Evolutionary conservation across 345 rosid genomes (phyloP).

Genomic region (Euphorbia pulcherrima): DNA sequence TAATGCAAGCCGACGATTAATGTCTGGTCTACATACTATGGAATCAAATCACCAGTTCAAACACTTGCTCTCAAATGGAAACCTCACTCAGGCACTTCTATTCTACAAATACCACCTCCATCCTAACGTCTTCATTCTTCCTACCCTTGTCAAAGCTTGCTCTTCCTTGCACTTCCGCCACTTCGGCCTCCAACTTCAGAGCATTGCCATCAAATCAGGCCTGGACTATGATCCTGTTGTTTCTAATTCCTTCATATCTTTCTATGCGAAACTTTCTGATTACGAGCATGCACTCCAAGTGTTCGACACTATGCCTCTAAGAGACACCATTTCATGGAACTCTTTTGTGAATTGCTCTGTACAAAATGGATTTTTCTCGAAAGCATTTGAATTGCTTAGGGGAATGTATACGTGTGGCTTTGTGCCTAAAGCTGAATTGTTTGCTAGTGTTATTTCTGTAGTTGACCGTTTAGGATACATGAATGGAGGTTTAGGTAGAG

Average conservation of each 20-base stretch:
- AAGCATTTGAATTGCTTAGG: conserved; percentile 29
- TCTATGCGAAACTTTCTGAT: conserved; percentile 34
- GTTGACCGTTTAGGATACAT: conserved; percentile 25
- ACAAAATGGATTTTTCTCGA: conserved; percentile 31
- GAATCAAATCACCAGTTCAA: conserved; percentile 23
- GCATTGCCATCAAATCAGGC: conserved; percentile 42
- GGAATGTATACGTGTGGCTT: conserved; percentile 37
- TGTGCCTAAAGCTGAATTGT: conserved; percentile 45
- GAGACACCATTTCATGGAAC: conserved; percentile 44
- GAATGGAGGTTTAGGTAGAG: conserved; percentile 34
- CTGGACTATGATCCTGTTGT: conserved; percentile 32
- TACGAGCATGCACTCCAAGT: conserved; percentile 22
- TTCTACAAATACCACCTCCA: conserved; percentile 34
- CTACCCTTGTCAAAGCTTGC: conserved; percentile 50
- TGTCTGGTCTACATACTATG: neutral
- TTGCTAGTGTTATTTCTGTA: conserved; percentile 41
- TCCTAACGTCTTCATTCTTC: conserved; percentile 34
- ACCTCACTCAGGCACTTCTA: conserved; percentile 27
- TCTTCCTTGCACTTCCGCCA: conserved; percentile 13
- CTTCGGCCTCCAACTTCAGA: conserved; percentile 42
- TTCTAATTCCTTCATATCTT: conserved; percentile 46
- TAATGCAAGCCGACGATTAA: conserved; percentile 2
- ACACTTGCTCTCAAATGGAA: conserved; percentile 32
- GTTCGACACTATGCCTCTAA: conserved; percentile 43
- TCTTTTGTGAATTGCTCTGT: conserved; percentile 35